Evolutionary conservation across 352 stramenopile species (phyloP), one percentile per base, ranked within the genome.

Genomic region (Pythium oligandrum): DNA sequence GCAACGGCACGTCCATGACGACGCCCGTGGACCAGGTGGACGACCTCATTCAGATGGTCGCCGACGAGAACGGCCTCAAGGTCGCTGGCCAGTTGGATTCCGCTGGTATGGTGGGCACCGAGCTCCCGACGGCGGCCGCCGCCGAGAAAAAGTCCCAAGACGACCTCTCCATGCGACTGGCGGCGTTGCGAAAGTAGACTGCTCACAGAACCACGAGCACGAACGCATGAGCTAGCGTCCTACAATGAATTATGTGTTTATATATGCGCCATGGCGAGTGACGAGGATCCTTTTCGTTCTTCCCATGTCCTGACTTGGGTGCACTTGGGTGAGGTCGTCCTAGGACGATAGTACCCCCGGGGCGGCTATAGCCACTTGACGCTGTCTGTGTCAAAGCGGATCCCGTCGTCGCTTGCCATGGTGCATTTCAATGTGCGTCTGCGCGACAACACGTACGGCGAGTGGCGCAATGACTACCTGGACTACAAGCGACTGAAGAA

Each of bases 11-110:
- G 36, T 93, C 95, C 34, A 90, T 95, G 51, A 88, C 88, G 12
- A 99, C 96, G 37, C 97, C 97, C n/a, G 93, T 94, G 30, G 94
- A 98, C 63, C 90, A 99, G 57, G 96, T 99, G 9, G 95, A 99
- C 69, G 79, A 88, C 60, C 85, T 99, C 37, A 99, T 99, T 63
- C 87, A 97, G 66, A 96, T 98, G 86, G 96, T 99, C 9, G 97
- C 96, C 2, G 97, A 98, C 70, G 93, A 98, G 64, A 98, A 99
- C 61, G 96, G 96, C 38, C 86, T 99, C 44, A 86, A 98, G 57
- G 66, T 99, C 47, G 90, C 90, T 11, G 92, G 93, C 26, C 88
- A 97, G 45, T 86, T 99, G 40, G 88, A 97, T 53, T 90, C 94
- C 53, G 88, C 95, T 0, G 95, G 91, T 4, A 70, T 80, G 11